Evolutionary conservation across 1,284 basidiomycete species (phyloP).

Genomic region (Erythrobasidium hasegawianum): DNA sequence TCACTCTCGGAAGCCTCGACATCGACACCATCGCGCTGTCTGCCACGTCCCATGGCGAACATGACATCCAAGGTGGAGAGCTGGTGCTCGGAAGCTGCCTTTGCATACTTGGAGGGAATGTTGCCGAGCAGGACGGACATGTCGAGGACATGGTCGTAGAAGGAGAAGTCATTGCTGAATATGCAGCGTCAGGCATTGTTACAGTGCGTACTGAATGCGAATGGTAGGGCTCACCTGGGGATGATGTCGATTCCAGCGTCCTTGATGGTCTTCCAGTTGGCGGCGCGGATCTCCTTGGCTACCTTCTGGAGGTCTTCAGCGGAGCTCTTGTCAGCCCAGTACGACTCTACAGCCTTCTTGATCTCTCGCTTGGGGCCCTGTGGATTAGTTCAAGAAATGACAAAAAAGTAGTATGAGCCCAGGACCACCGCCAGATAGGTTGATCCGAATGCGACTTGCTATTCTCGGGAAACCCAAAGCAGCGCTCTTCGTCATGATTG

Average conservation of each 20-base stretch:
- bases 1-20: conserved; percentile 99
- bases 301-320: conserved; percentile 84
- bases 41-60: conserved; percentile 98
- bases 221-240: conserved; percentile 69
- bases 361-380: conserved; percentile 88
- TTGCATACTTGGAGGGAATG: conserved; percentile 89
- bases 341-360: conserved; percentile 94
- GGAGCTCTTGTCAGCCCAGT: conserved; percentile 92
- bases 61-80: conserved; percentile 90
- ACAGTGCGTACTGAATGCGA: too few species aligned
- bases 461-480: conserved; percentile 98
- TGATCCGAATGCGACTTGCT: conserved; percentile 47
- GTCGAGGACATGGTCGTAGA: conserved; percentile 99
- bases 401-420: conserved; percentile 17
- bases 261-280: conserved; percentile 87
- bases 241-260: conserved; percentile 82
- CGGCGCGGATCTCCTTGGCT: conserved; percentile 83
- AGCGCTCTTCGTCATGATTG: conserved; percentile 58
- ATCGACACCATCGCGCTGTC: conserved; percentile 87
- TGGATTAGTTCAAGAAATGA: not conserved
- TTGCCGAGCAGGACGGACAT: conserved; percentile 95
- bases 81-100: conserved; percentile 57
- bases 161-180: conserved; percentile 90
- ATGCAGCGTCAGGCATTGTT: not conserved
- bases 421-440: conserved; percentile 15